Evolutionary conservation across 805 yeast genomes (phyloP), one percentile per base, ranked within the genome.

Genomic region (Candida sonorensis): DNA sequence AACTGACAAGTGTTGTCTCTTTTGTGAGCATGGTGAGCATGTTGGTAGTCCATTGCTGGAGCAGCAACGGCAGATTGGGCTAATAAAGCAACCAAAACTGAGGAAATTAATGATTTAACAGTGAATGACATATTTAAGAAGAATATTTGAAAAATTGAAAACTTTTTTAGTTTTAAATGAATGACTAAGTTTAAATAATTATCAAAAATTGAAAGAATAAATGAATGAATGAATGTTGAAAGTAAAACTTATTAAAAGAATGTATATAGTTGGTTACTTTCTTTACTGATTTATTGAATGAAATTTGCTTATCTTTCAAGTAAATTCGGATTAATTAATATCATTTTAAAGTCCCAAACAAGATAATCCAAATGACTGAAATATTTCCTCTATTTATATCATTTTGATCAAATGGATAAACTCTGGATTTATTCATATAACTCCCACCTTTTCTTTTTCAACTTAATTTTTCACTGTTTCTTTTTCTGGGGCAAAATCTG

Each of bases 1-100:
- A 86, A 84, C 3, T 69, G 43, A 59, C 95, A 85, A 55, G 25
- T 72, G 67, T 41, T 46, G 17, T 55, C 51, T 48, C 55, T 47
- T 29, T 50, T 48, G 29, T 45, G 47, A 21, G 32, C 39, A 21
- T 46, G 51, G 33, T 46, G 51, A 13, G 22, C 30, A 32, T n/a
- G n/a, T n/a, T 45, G 51, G 30, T 27, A 30, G 7, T 31, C 31
- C 8, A 31, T 29, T 16, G 41, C 46, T 27, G 51, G 49, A 20
- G 32, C 32, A 22, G 42, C 31, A 13, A 29, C 17, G 17, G 37
- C 31, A 20, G 34, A 26, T 22, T 37, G 33, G 7, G 39, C 35
- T 10, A 36, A 25, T 9, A 41, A 29, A 14, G 38, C 36, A 23
- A 35, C 24, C 27, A 41, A 26, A n/a, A 35, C 28, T 5, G 26